Conservation (phyloP, 1,284 basidiomycete genomes). For the Vanrija sp. region DNA sequence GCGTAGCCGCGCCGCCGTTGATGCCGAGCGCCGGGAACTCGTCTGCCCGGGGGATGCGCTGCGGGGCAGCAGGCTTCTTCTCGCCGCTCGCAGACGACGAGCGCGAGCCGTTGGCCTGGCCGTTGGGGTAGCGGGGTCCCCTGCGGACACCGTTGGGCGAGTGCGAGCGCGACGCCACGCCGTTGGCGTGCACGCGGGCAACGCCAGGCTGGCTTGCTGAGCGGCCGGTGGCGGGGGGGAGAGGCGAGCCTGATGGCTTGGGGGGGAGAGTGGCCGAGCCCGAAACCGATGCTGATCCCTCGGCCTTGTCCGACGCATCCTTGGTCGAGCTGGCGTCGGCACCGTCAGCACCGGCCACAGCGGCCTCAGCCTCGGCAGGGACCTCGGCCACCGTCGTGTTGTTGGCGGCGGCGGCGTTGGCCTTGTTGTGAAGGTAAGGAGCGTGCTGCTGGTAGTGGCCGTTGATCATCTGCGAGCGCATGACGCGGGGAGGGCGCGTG, state of each 20-base stretch:
- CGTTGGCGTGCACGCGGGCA: conserved; percentile 35
- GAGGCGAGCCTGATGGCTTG: conserved; percentile 26
- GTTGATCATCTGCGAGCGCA: conserved; percentile 24
- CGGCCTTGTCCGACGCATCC: conserved; percentile 12
- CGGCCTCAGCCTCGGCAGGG: conserved; percentile 3
- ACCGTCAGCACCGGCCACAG: conserved; percentile 4
- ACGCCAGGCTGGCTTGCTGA: conserved; percentile 43
- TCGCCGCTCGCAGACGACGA: conserved; percentile 20
- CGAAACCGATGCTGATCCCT: background rate
- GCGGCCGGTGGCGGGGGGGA: conserved; percentile 23
- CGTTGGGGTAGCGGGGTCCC: conserved; percentile 16
- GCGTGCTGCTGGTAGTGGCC: conserved; percentile 29
- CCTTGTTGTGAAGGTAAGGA: conserved; percentile 2
- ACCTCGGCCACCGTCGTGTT: background rate
- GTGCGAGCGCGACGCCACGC: conserved; percentile 38
- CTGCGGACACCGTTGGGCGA: conserved; percentile 33
- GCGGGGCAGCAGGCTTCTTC: conserved; percentile 22
- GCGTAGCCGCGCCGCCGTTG: conserved; percentile 11
- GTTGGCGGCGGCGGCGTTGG: background rate
- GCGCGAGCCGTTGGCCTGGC: conserved; percentile 17
- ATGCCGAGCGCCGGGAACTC: conserved; percentile 48
- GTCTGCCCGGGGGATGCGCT: conserved; percentile 47
- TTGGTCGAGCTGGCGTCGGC: background rate
- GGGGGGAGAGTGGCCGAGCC: conserved; percentile 25
- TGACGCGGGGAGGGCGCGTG: conserved; percentile 21